Percentiles rank a stretch among this genome's conserved stretches.
Evolutionary conservation across 1,284 basidiomycete species (phyloP).

Genomic region (Austroboletus rostrupii): DNA sequence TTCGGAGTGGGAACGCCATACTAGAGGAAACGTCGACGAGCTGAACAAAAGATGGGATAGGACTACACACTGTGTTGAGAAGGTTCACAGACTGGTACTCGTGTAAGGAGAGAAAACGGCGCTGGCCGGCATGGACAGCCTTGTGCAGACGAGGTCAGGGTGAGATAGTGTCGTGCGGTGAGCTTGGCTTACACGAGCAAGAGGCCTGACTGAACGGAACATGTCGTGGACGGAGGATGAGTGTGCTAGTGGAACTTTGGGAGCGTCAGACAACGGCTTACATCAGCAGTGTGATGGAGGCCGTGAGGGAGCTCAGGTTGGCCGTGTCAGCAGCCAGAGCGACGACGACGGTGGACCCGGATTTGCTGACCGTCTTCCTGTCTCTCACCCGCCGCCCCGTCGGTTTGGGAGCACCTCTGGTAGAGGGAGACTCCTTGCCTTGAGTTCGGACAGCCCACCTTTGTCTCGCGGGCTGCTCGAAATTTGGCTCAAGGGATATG

Average conservation of each 20-base stretch:
- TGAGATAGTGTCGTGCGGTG: neutral
- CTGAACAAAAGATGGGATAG: neutral
- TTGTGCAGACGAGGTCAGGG: constrained; percentile 22
- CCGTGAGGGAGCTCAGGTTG: constrained; percentile 3
- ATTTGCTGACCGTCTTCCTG: constrained; percentile 46
- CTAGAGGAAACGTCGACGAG: constrained; percentile 38
- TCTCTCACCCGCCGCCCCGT: constrained; percentile 58
- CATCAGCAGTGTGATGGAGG: constrained; percentile 15
- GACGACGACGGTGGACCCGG: constrained; percentile 68
- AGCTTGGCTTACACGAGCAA: constrained; percentile 54
- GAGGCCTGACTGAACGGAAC: constrained; percentile 56
- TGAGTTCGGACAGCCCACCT: constrained; percentile 69
- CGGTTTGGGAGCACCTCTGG: constrained; percentile 51
- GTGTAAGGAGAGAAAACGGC: constrained; percentile 94
- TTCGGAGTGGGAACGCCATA: constrained; percentile 97
- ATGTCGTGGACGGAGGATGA: constrained; percentile 37
- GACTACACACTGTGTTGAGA: constrained; percentile 76
- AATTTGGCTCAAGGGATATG: constrained; percentile 75
- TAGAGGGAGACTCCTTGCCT: constrained; percentile 61
- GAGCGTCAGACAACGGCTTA: constrained; percentile 14
- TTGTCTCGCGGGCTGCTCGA: constrained; percentile 54
- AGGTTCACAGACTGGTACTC: constrained; percentile 97
- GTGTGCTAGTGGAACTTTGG: constrained; percentile 14
- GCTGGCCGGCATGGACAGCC: constrained; percentile 76
- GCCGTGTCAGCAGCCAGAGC: constrained; percentile 45